A percentile compares a stretch with the other conserved stretches of the same genome.
Evolutionary conservation across 1,284 basidiomycete genomes (phyloP).

Genomic region (Apiotrichum gracile): DNA sequence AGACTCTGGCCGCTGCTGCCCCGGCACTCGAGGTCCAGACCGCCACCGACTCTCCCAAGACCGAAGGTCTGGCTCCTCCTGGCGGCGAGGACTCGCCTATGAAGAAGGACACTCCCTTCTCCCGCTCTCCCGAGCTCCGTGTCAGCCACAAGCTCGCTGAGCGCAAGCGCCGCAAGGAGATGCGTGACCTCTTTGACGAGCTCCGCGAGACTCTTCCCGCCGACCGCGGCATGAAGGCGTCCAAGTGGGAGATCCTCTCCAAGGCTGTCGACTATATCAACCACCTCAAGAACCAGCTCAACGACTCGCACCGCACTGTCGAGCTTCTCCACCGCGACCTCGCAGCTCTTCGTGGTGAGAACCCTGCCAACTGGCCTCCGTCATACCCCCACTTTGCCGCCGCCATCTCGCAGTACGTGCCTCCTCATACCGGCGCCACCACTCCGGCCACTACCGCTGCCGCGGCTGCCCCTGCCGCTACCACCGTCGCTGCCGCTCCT

Average conservation of each 20-base stretch:
- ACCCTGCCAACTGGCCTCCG: constrained; percentile 10
- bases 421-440: constrained; percentile 10
- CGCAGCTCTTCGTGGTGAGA: constrained; percentile 9
- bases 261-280: constrained; percentile 23
- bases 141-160: constrained; percentile 93
- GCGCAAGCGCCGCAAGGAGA: constrained; percentile 88
- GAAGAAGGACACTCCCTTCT: constrained; percentile 68
- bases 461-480: constrained; percentile 12
- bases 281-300: constrained; percentile 16
- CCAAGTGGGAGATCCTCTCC: constrained; percentile 53
- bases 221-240: constrained; percentile 86
- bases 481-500: constrained; percentile 8
- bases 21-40: constrained; percentile 21
- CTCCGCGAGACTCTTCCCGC: constrained; percentile 81
- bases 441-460: constrained; percentile 12
- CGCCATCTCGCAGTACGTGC: constrained; percentile 12
- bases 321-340: constrained; percentile 15
- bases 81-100: constrained; percentile 1
- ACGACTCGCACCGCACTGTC: constrained; percentile 10
- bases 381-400: constrained; percentile 15
- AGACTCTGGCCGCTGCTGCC: constrained; percentile 29
- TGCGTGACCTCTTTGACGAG: constrained; percentile 96
- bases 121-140: constrained; percentile 84
- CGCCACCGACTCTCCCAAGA: neutral
- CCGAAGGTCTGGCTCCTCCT: neutral